phyloP scores from a whole-genome alignment of 2,329 filamentous ascomycete species.

The Cadophora sp. region DNA sequence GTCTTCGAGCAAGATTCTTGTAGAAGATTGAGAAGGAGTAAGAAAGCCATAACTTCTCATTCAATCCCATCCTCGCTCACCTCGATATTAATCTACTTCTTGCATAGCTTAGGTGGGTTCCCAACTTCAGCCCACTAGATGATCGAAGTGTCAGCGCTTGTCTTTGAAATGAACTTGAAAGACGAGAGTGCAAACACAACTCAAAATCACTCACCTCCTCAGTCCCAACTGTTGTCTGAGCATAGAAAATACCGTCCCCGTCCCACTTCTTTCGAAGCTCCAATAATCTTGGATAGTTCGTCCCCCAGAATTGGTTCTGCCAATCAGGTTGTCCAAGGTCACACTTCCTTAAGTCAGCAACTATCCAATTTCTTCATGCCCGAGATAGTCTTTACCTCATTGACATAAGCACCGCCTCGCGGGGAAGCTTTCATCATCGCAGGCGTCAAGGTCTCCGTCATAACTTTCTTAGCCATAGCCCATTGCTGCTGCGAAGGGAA shows the following conservation, averaged over 20 bases:
- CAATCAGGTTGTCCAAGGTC: constrained; percentile 2
- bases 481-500: not conserved
- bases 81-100: not conserved
- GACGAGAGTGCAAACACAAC: not conserved
- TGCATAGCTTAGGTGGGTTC: constrained; percentile 7
- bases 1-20: no score
- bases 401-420: constrained; percentile 10
- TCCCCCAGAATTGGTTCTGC: constrained; percentile 11
- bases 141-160: not conserved
- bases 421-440: constrained; percentile 9
- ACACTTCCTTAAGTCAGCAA: not conserved
- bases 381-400: constrained; percentile 8
- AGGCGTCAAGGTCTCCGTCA: not conserved
- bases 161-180: not conserved
- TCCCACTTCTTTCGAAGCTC: constrained; percentile 9
- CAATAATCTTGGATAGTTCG: constrained; percentile 9
- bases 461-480: not conserved
- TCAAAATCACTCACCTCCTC: not conserved
- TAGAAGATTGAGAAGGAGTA: no score
- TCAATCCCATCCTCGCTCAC: no score
- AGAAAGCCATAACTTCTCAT: no score
- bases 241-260: not conserved
- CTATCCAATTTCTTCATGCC: not conserved
- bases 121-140: constrained; percentile 2
- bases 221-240: not conserved